Percentiles rank a stretch among this genome's conserved stretches.
Evolutionary conservation across 2,329 filamentous ascomycete genomes (phyloP).

Genomic region (Colletotrichum sp.): DNA sequence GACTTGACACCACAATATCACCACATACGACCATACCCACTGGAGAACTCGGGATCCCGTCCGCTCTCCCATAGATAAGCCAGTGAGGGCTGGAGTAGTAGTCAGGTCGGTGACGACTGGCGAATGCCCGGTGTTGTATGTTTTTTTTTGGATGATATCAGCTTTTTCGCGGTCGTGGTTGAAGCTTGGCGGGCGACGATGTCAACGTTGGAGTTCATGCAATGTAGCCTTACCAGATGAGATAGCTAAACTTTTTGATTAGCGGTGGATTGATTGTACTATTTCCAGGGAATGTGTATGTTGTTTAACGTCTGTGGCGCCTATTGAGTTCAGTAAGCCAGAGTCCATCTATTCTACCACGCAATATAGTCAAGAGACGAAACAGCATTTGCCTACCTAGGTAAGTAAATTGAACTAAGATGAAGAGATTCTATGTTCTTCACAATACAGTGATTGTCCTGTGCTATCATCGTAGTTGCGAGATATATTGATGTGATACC

Average conservation of each 20-base stretch:
- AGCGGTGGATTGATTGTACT: not conserved
- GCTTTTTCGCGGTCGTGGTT: not conserved
- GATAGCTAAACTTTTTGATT: not conserved
- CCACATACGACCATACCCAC: not conserved
- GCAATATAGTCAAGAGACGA: not conserved
- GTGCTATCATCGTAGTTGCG: not conserved
- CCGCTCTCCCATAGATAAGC: not conserved
- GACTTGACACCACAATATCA: rapidly evolving
- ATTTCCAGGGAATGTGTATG: not conserved
- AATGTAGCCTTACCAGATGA: not conserved
- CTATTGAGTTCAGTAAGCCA: not conserved
- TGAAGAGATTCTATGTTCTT: not conserved
- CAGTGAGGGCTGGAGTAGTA: not conserved
- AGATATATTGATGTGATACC: not conserved
- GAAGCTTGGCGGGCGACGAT: not conserved
- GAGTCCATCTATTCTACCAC: not conserved
- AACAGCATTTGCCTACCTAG: not conserved
- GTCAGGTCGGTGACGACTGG: not conserved
- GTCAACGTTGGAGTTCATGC: not conserved
- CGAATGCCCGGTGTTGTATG: not conserved
- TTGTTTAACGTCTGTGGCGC: not conserved
- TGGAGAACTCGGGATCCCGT: not conserved
- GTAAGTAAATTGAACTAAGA: not conserved
- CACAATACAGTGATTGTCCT: not conserved
- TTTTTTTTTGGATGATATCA: not conserved